Base-by-base conservation (phyloP, 2,329 filamentous ascomycete species). In the Pseudogymnoascus sp. region DNA sequence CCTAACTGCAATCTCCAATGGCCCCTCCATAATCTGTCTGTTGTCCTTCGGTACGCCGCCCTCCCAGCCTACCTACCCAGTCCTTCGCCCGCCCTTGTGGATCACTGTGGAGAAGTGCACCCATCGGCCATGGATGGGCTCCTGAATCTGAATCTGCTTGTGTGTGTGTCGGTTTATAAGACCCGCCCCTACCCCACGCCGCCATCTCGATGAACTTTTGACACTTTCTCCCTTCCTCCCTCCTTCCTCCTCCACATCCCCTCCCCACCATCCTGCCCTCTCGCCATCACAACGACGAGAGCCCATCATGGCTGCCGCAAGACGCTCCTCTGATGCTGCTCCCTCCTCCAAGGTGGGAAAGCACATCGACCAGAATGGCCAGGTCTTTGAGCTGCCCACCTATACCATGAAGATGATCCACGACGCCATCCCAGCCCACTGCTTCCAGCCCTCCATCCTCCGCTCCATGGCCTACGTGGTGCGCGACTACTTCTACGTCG, bases 351-450 rank as follows among this genome's bases (percentile, higher is more conserved):
- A 60, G 28, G 31, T 47, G 60, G 16, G 38, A 35, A 62, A 66
- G 60, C 65, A 66, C 63, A 59, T 64, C 31, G 53, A 63, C 62
- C 35, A 64, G 33, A 35, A 64, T 14, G 65, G 65, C 14, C 31
- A 66, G n/a, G 63, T 38, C 31, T 73, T 73, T 47, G 64, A 63
- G 37, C 65, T 68, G 18, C 71, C 71, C 31, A 63, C 66, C 12
- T 73, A 69, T 63, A 72, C 70, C 7, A 73, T 73, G 66, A 71
- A 72, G 60, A 63, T 72, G 33, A 70, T 73, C 14, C 66, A 69
- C 64, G 68, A 69, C 61, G 80, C 83, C 61, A 86, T 87, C 66
- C 84, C 84, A 25, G 74, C 79, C 14, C 79, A 86, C 71, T 87
- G 84, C 78, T 86, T 87, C 74, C 72, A 84, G 71, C 80, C 82